Evolutionary conservation across 1,284 basidiomycete genomes (phyloP).

Genomic region (Heterobasidion annosum): DNA sequence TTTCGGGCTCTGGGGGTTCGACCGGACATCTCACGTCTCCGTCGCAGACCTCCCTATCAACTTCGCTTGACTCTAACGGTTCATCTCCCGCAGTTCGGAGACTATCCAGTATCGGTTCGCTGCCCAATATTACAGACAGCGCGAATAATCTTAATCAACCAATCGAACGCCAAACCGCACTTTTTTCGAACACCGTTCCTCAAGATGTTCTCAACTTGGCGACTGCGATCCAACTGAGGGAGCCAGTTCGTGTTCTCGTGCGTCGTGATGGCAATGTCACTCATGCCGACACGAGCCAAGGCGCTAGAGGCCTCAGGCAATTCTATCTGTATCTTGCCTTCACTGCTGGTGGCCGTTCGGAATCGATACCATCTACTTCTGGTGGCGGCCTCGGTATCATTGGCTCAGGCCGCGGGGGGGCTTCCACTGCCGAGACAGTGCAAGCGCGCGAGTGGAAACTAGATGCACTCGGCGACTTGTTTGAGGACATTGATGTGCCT

Average conservation of each 20-base stretch:
- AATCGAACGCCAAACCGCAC: slow-evolving; percentile 87
- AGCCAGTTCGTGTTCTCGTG: slow-evolving; percentile 93
- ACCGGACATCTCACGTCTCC: slow-evolving; percentile 24
- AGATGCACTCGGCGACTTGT: slow-evolving; percentile 87
- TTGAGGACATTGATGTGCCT: slow-evolving; percentile 81
- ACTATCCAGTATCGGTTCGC: slow-evolving; percentile 46
- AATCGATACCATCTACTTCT: slow-evolving; percentile 40
- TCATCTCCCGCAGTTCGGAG: slow-evolving; percentile 37
- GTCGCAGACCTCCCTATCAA: slow-evolving; percentile 31
- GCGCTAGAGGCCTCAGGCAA: slow-evolving; percentile 80
- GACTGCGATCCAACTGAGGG: slow-evolving; percentile 80
- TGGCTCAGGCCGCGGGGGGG: slow-evolving; percentile 70
- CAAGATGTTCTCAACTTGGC: slow-evolving; percentile 91
- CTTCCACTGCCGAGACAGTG: slow-evolving; percentile 73
- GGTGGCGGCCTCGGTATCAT: slow-evolving; percentile 79
- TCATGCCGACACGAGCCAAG: slow-evolving; percentile 59
- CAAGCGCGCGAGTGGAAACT: slow-evolving; percentile 96
- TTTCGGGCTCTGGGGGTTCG: slow-evolving; percentile 33
- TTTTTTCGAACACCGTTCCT: slow-evolving; percentile 93
- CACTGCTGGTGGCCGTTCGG: slow-evolving; percentile 72
- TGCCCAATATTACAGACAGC: slow-evolving; percentile 28
- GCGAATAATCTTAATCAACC: slow-evolving; percentile 22
- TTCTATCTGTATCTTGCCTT: slow-evolving; percentile 92
- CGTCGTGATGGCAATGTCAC: slow-evolving; percentile 87
- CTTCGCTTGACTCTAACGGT: slow-evolving; percentile 41